Conservation (phyloP, 441 rosid species). For the Mallotus repandus region DNA sequence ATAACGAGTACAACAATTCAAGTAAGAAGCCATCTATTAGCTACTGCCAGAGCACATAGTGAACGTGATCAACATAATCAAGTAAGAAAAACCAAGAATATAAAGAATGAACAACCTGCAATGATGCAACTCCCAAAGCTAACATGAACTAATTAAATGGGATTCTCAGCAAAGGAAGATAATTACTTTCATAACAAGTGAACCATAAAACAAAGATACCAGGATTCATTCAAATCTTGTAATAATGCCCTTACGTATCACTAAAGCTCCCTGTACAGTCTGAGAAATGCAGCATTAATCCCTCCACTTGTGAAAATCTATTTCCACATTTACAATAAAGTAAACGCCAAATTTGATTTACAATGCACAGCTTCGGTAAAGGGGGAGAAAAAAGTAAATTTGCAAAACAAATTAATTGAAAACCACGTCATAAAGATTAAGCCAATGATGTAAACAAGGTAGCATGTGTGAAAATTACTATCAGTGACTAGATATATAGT, state of each 20-base stretch:
- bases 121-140: background rate
- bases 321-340: background rate
- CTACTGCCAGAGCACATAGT: background rate
- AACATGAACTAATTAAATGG: background rate
- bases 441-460: background rate
- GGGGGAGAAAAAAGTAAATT: background rate
- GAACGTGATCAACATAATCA: background rate
- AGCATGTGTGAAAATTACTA: background rate
- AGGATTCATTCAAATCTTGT: background rate
- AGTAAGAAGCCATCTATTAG: background rate
- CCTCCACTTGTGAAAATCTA: background rate
- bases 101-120: background rate
- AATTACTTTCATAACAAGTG: background rate
- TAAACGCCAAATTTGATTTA: background rate
- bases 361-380: background rate
- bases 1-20: background rate
- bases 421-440: background rate
- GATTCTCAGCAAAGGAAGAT: conserved; percentile 10
- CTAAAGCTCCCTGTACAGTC: background rate
- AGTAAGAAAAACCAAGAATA: background rate
- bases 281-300: background rate
- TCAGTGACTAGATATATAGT: background rate
- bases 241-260: background rate
- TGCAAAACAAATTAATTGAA: background rate
- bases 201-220: background rate